Evolutionary conservation across 805 yeast genomes (phyloP).

Genomic region (Scheffersomyces lignosus): DNA sequence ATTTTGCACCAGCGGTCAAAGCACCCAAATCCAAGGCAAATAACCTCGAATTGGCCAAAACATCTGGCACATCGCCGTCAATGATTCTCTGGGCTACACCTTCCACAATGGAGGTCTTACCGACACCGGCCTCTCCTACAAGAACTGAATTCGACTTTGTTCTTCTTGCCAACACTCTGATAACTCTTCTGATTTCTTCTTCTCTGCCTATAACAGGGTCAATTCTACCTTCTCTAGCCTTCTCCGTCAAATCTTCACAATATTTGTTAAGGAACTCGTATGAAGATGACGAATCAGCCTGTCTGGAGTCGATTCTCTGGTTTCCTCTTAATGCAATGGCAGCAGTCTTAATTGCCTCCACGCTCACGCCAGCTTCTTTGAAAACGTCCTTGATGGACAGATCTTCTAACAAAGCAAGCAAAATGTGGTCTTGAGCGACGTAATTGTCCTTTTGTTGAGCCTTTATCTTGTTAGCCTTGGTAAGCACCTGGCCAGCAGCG

Average conservation of each 20-base stretch:
- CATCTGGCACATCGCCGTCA: slow-evolving; percentile 92
- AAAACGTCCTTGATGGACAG: slow-evolving; percentile 65
- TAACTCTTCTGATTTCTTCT: slow-evolving; percentile 94
- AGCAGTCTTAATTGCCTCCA: slow-evolving; percentile 74
- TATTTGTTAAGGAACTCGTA: slow-evolving; percentile 85
- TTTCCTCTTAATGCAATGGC: slow-evolving; percentile 81
- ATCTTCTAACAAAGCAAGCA: slow-evolving; percentile 84
- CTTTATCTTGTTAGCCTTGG: slow-evolving; percentile 74
- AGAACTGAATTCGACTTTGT: slow-evolving; percentile 95
- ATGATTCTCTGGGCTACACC: slow-evolving; percentile 98
- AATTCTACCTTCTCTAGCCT: slow-evolving; percentile 89
- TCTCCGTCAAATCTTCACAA: slow-evolving; percentile 90
- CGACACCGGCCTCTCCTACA: slow-evolving; percentile 99
- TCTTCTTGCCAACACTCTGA: slow-evolving; percentile 93
- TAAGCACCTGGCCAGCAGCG: slow-evolving; percentile 72
- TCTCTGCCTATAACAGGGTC: slow-evolving; percentile 99
- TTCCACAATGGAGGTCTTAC: slow-evolving; percentile 96
- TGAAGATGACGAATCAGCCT: slow-evolving; percentile 85
- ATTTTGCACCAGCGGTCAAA: slow-evolving; percentile 96
- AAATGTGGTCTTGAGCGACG: slow-evolving; percentile 91
- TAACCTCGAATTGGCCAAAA: slow-evolving; percentile 75
- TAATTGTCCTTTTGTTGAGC: slow-evolving; percentile 86
- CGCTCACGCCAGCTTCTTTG: slow-evolving; percentile 67
- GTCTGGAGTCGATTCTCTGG: slow-evolving; percentile 88
- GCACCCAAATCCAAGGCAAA: slow-evolving; percentile 94